Percentiles rank a stretch among this genome's conserved stretches.
Conservation (phyloP, 2,329 filamentous ascomycete species). For the Dactylella cylindrospora region DNA sequence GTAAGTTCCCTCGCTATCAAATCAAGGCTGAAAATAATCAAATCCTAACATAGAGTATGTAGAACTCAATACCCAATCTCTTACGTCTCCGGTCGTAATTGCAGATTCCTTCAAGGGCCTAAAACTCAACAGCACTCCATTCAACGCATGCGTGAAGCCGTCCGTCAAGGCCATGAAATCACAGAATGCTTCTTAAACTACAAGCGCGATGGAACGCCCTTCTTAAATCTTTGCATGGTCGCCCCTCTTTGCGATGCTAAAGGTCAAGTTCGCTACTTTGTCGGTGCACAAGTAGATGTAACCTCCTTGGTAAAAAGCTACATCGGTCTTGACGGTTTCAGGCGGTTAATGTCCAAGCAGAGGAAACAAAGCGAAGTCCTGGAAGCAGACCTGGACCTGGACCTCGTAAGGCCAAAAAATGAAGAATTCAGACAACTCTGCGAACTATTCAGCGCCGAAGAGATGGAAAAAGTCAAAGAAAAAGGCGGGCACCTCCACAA, state of each 20-base stretch:
- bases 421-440: conserved; percentile 66
- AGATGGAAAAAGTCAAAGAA: conserved; percentile 65
- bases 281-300: conserved; percentile 72
- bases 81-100: conserved; percentile 74
- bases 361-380: conserved; percentile 45
- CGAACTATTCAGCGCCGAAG: conserved; percentile 69
- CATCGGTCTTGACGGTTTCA: conserved; percentile 65
- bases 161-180: conserved; percentile 66
- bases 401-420: conserved; percentile 13
- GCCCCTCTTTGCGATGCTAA: conserved; percentile 69
- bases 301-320: conserved; percentile 68
- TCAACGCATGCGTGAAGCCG: conserved; percentile 63
- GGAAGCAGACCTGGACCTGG: conserved; percentile 35
- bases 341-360: conserved; percentile 54
- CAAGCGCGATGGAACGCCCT: conserved; percentile 72
- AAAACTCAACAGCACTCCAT: conserved; percentile 67
- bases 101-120: conserved; percentile 75
- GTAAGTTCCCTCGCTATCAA: conserved; percentile 11
- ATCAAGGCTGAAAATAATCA: background rate
- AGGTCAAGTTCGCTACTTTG: conserved; percentile 67
- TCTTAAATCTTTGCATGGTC: conserved; percentile 76
- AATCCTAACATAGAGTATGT: background rate
- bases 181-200: conserved; percentile 77
- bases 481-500: conserved; percentile 66
- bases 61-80: conserved; percentile 72